phyloP scores from a whole-genome alignment of 208 protist genomes.

The Wallacemonas sp. region DNA sequence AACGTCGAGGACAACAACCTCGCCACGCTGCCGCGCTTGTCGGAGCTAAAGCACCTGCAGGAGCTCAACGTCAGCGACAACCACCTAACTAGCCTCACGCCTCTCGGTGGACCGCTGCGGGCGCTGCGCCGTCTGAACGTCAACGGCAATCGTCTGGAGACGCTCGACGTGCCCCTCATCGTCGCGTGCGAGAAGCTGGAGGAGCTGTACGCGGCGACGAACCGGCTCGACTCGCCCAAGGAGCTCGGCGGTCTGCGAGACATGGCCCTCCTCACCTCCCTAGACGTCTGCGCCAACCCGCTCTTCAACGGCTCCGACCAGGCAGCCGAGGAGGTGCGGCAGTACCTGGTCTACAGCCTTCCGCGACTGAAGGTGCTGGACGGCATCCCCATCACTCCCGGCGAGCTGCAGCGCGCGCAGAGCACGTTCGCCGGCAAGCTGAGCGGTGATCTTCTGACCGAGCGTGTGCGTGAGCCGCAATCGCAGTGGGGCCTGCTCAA shows the following conservation, averaged over 20 bases:
- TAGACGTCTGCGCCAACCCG: constrained; percentile 91
- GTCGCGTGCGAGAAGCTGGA: constrained; percentile 42
- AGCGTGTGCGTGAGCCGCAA: constrained; percentile 41
- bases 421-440: constrained; percentile 82
- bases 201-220: constrained; percentile 90
- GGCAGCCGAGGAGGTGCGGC: constrained; percentile 49
- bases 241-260: constrained; percentile 77
- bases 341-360: constrained; percentile 92
- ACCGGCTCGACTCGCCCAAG: constrained; percentile 66
- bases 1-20: constrained; percentile 81
- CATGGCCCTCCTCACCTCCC: constrained; percentile 83
- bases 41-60: constrained; percentile 33
- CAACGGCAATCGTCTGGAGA: constrained; percentile 81
- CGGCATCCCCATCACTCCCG: constrained; percentile 58
- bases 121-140: constrained; percentile 80
- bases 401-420: constrained; percentile 56
- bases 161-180: constrained; percentile 51
- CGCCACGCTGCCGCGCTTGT: constrained; percentile 41
- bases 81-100: constrained; percentile 38
- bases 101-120: constrained; percentile 43
- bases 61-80: constrained; percentile 82
- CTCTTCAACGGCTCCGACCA: constrained; percentile 23
- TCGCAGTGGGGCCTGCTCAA: constrained; percentile 46
- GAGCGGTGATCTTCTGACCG: constrained; percentile 70
- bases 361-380: constrained; percentile 92